phyloP scores from a whole-genome alignment of 2,329 filamentous ascomycete genomes.

The Mycosphaerella sp. region DNA sequence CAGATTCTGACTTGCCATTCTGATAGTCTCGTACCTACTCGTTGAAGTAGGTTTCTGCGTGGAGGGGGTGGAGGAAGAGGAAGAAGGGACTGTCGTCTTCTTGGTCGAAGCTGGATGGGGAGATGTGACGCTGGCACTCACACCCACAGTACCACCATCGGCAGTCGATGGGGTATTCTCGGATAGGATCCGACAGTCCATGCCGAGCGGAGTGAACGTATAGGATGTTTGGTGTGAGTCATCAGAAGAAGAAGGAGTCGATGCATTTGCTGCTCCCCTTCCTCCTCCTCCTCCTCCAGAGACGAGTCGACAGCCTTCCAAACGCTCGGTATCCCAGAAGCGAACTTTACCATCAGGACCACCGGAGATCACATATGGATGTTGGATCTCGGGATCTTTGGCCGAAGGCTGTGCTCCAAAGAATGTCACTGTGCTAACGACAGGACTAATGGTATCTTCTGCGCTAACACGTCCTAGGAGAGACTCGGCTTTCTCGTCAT shows the following conservation, averaged over 20 bases:
- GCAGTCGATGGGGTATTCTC: slow-evolving; percentile 29
- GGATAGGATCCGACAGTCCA: slow-evolving; percentile 38
- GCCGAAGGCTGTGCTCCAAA: slow-evolving; percentile 65
- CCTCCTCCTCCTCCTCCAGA: slow-evolving; percentile 62
- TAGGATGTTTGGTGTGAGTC: slow-evolving; percentile 60
- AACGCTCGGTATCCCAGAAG: slow-evolving; percentile 81
- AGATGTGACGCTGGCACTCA: slow-evolving; percentile 23
- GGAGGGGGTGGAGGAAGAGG: slow-evolving; percentile 1
- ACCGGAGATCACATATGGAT: slow-evolving; percentile 79
- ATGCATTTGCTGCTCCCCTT: too few relatives aligned
- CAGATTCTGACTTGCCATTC: slow-evolving; percentile 81
- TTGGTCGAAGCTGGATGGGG: slow-evolving; percentile 33
- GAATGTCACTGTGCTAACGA: slow-evolving; percentile 37
- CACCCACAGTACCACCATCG: slow-evolving; percentile 9
- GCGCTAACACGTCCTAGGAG: slow-evolving; percentile 73
- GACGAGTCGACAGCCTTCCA: slow-evolving; percentile 72
- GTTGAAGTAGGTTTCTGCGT: slow-evolving; percentile 6
- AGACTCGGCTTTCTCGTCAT: slow-evolving; percentile 79
- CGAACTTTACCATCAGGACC: slow-evolving; percentile 86
- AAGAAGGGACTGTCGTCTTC: slow-evolving; percentile 13
- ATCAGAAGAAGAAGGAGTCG: too few relatives aligned
- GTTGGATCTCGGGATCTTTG: slow-evolving; percentile 63
- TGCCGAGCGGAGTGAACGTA: slow-evolving; percentile 39
- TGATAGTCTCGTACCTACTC: slow-evolving; percentile 67
- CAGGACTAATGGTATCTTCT: slow-evolving; percentile 8